Evolutionary conservation across 2,329 filamentous ascomycete genomes (phyloP), one percentile per base, ranked within the genome.

Genomic region (Cephalotrichum gorgonifer): DNA sequence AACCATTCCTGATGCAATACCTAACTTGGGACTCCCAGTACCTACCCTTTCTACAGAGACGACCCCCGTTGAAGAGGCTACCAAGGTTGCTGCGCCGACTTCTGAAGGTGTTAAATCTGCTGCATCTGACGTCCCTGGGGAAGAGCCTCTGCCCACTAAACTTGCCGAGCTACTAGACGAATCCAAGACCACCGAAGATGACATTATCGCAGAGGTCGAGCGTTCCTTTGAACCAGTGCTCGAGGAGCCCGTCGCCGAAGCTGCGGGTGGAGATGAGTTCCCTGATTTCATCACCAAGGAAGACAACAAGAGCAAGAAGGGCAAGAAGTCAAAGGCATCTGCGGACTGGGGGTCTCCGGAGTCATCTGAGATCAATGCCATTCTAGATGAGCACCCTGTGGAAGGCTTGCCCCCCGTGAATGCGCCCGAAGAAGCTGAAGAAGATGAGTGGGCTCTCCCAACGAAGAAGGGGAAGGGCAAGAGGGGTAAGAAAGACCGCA

Each of bases 231-330:
- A n/a, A 8, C 30, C 31, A 39, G 6, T 23, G 20, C 30, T 30
- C n/a, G 28, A 35, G 26, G 44, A 46, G 30, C n/a, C 35, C 6
- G n/a, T 20, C 6, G 17, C 35, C 11, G 17, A 39, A 39, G 35
- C 35, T 20, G 15, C 17, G 7, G 35, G 7, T 11, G 35, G 22
- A 20, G 35, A 20, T 1, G 46, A 27, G n/a, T 20, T 20, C 7
- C 28, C 27, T 15, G 33, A 22, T 9, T 30, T 22, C 17, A 9
- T 51, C 35, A 28, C 43, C 44, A 56, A 59, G 49, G 53, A 56
- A 33, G 51, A 50, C 30, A 57, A 63, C 44, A 61, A 60, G 52
- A 60, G 59, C 45, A 63, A 64, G 53, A 62, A 64, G 56, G 57
- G 56, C 47, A 54, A 56, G 41, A 49, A 48, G 25, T 45, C 50